A percentile compares a stretch with the other conserved stretches of the same genome.
Evolutionary conservation across 2,329 filamentous ascomycete species (phyloP).

Genomic region (Helminthosporium solani): DNA sequence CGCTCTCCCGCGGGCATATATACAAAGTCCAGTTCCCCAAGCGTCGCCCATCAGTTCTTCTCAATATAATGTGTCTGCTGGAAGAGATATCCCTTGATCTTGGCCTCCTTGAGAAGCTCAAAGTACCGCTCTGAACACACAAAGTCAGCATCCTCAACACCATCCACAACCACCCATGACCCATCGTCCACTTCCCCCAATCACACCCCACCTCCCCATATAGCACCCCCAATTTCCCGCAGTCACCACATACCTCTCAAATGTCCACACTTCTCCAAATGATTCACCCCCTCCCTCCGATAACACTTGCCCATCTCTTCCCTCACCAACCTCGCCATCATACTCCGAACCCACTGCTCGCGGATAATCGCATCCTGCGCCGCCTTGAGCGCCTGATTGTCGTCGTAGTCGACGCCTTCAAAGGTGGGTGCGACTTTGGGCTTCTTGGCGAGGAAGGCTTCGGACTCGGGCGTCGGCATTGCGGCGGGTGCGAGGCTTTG

Average conservation of each 20-base stretch:
- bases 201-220: too few relatives aligned
- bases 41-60: constrained; percentile 22
- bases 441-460: constrained; percentile 79
- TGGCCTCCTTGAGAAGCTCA: constrained; percentile 71
- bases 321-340: constrained; percentile 81
- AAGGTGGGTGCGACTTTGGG: constrained; percentile 79
- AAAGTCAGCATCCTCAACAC: constrained; percentile 32
- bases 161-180: too few relatives aligned
- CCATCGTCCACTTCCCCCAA: too few relatives aligned
- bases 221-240: neutral
- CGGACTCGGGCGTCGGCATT: constrained; percentile 84
- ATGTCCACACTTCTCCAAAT: constrained; percentile 81
- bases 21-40: constrained; percentile 21
- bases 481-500: constrained; percentile 22
- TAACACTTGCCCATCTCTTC: constrained; percentile 88
- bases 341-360: constrained; percentile 85
- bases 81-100: constrained; percentile 77
- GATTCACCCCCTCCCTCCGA: constrained; percentile 79
- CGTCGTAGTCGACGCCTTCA: constrained; percentile 83
- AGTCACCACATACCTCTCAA: constrained; percentile 68
- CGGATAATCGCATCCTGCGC: constrained; percentile 80
- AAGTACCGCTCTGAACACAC: constrained; percentile 68
- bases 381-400: constrained; percentile 76
- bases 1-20: constrained; percentile 32
- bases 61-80: constrained; percentile 75